Evolutionary conservation across 768 basidiomycete species (phyloP).

Genomic region (Floccularia luteovirens): DNA sequence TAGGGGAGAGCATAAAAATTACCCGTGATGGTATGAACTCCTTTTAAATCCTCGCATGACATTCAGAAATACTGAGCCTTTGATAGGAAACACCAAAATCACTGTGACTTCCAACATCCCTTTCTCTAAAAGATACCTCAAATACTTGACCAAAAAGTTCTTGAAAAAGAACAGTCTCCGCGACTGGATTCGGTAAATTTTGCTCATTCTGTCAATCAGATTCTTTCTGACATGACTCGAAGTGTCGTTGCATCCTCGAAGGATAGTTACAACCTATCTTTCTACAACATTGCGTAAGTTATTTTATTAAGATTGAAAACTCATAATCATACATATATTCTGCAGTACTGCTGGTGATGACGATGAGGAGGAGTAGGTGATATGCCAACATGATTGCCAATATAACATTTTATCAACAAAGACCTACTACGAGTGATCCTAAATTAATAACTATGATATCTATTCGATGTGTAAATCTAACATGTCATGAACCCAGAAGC

Average conservation of each 20-base stretch:
- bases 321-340: no score
- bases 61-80: slow-evolving; percentile 1
- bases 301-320: no score
- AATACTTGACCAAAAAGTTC: slow-evolving; percentile 99
- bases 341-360: no score
- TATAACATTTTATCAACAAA: no score
- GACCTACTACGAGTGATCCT: no score
- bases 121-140: slow-evolving; percentile 96
- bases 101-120: slow-evolving; percentile 80
- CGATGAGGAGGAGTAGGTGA: no score
- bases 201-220: neutral
- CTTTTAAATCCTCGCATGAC: neutral
- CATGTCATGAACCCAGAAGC: no score
- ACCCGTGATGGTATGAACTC: slow-evolving; percentile 67
- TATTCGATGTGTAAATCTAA: no score
- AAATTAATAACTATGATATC: no score
- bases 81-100: slow-evolving; percentile 69
- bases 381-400: no score
- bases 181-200: slow-evolving; percentile 85
- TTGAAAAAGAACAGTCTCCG: slow-evolving; percentile 95
- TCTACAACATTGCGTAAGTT: slow-evolving; percentile 90
- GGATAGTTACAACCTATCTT: slow-evolving; percentile 89
- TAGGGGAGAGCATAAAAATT: slow-evolving; percentile 86
- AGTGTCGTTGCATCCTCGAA: slow-evolving; percentile 91
- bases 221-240: slow-evolving; percentile 3